Evolutionary conservation across 805 yeast genomes (phyloP).

Genomic region (Pichia exigua): DNA sequence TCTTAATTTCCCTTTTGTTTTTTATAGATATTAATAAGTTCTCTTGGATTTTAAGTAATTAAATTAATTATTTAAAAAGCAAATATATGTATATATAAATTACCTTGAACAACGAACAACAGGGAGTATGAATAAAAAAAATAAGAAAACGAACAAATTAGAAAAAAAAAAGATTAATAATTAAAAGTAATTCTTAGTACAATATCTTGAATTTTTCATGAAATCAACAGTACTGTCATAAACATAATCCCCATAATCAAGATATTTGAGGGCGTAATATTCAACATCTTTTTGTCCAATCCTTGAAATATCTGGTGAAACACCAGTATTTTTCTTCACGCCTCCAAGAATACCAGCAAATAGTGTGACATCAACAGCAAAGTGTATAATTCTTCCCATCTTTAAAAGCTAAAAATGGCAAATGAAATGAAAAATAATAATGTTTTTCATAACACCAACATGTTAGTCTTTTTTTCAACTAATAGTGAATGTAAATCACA

Average conservation of each 20-base stretch:
- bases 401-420: background rate
- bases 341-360: constrained; percentile 67
- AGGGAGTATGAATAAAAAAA: background rate
- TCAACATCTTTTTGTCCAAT: constrained; percentile 41
- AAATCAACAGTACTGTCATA: constrained; percentile 65
- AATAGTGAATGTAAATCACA: background rate
- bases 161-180: background rate
- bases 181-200: constrained; percentile 28
- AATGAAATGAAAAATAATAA: background rate
- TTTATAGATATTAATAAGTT: background rate
- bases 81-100: background rate
- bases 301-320: constrained; percentile 46
- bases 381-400: constrained; percentile 46
- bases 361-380: constrained; percentile 50
- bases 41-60: background rate
- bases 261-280: constrained; percentile 53
- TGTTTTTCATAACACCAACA: background rate
- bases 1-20: background rate
- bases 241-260: constrained; percentile 78
- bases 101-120: background rate
- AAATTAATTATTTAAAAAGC: background rate
- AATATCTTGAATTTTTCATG: constrained; percentile 66
- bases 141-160: background rate
- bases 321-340: constrained; percentile 63
- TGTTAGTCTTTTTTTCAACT: background rate